phyloP scores from a whole-genome alignment of 2,329 filamentous ascomycete species.

The Stachybotrys echinatus region DNA sequence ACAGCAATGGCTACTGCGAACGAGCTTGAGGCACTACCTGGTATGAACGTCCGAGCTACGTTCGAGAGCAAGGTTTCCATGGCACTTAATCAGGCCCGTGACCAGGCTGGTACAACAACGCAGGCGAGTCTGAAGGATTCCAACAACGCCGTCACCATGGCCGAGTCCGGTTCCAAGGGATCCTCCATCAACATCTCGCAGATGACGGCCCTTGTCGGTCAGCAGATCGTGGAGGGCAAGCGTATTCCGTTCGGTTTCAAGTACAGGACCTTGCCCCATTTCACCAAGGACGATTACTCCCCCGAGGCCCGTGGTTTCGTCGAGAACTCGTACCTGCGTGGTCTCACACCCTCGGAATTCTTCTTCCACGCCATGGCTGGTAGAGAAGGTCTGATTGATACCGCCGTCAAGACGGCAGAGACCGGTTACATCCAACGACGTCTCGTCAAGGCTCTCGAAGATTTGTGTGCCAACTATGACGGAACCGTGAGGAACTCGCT shows the following conservation, averaged over 20 bases:
- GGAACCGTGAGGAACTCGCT: conserved; percentile 95
- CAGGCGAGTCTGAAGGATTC: conserved; percentile 89
- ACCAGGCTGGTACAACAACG: conserved; percentile 88
- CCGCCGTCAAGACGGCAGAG: conserved; percentile 97
- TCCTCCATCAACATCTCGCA: conserved; percentile 99
- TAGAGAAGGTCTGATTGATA: conserved; percentile 99
- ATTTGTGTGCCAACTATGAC: conserved; percentile 96
- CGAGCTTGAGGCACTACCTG: conserved; percentile 83
- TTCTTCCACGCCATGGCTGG: conserved; percentile 99
- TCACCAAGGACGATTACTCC: conserved; percentile 98
- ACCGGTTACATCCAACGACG: conserved; percentile 99
- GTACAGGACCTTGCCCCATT: conserved; percentile 93
- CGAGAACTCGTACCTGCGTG: conserved; percentile 96
- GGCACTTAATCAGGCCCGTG: conserved; percentile 90
- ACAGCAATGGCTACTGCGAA: conserved; percentile 79
- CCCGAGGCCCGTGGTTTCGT: conserved; percentile 96
- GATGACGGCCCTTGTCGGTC: conserved; percentile 96
- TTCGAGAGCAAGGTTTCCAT: conserved; percentile 97
- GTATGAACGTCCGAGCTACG: conserved; percentile 97
- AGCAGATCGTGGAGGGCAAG: conserved; percentile 97
- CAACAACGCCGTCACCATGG: conserved; percentile 97
- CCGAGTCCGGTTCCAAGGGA: conserved; percentile 93
- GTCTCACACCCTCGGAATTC: conserved; percentile 91
- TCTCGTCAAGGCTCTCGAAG: conserved; percentile 95
- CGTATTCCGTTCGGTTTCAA: conserved; percentile 99